Conservation (phyloP, 139 green algal species). For the Gonium pectorale region DNA sequence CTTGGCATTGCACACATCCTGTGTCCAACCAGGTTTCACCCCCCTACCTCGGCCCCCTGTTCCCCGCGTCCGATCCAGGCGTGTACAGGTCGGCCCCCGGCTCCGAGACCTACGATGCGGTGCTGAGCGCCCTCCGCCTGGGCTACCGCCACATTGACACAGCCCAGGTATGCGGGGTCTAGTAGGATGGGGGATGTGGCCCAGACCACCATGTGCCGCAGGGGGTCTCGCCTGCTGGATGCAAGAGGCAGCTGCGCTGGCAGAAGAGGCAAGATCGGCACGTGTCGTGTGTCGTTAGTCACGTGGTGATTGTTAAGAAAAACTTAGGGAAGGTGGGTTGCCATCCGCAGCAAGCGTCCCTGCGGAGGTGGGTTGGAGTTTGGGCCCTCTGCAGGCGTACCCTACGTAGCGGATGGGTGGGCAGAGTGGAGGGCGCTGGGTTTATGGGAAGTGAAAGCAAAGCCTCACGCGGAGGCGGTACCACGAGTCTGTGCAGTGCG, state of each 20-base stretch:
- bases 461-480: background rate
- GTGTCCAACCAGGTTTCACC: too few relatives aligned
- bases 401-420: too few relatives aligned
- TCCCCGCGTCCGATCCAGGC: conserved; percentile 22
- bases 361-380: too few relatives aligned
- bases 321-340: background rate
- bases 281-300: background rate
- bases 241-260: too few relatives aligned
- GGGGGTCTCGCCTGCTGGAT: background rate
- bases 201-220: background rate
- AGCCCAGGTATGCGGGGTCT: conserved; percentile 51
- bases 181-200: background rate
- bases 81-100: conserved; percentile 55
- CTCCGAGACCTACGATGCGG: conserved; percentile 49
- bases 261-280: background rate
- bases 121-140: conserved; percentile 49
- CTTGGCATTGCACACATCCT: too few relatives aligned
- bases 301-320: background rate
- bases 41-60: too few relatives aligned
- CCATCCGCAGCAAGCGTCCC: background rate
- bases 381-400: too few relatives aligned
- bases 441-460: background rate
- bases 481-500: background rate
- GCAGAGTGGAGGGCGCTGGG: too few relatives aligned
- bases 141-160: conserved; percentile 70